Evolutionary conservation across 2,329 filamentous ascomycete species (phyloP).

Genomic region (Exserohilum rostratum): DNA sequence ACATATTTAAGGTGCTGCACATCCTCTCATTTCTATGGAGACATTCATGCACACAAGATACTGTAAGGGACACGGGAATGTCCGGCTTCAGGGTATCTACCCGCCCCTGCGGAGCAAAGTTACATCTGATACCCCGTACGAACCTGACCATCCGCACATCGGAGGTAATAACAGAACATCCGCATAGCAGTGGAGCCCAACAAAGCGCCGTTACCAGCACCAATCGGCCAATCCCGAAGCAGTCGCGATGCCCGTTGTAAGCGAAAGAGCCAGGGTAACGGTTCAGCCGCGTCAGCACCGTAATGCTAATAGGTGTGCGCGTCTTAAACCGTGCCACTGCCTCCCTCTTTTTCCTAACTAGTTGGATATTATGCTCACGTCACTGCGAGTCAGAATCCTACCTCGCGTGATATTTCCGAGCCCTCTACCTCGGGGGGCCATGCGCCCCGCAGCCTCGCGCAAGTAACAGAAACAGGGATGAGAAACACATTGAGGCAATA

Average conservation of each 20-base stretch:
- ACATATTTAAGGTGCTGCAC: too few species aligned
- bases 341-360: neutral
- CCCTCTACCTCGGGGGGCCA: too few species aligned
- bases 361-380: neutral
- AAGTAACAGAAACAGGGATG: too few species aligned
- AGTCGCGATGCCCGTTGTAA: neutral
- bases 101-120: neutral
- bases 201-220: neutral
- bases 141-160: neutral
- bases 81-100: too few species aligned
- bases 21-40: too few species aligned
- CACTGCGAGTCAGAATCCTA: neutral
- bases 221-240: neutral
- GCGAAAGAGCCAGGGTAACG: constrained; percentile 1
- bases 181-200: too few species aligned
- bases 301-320: neutral
- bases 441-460: too few species aligned
- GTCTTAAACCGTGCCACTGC: neutral
- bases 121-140: neutral
- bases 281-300: neutral
- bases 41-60: neutral
- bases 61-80: too few species aligned
- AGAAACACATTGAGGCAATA: neutral
- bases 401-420: too few species aligned
- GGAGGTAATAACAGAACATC: neutral